Evolutionary conservation across 2,329 filamentous ascomycete genomes (phyloP), one percentile per base, ranked within the genome.

Genomic region (Fusarium buharicum): DNA sequence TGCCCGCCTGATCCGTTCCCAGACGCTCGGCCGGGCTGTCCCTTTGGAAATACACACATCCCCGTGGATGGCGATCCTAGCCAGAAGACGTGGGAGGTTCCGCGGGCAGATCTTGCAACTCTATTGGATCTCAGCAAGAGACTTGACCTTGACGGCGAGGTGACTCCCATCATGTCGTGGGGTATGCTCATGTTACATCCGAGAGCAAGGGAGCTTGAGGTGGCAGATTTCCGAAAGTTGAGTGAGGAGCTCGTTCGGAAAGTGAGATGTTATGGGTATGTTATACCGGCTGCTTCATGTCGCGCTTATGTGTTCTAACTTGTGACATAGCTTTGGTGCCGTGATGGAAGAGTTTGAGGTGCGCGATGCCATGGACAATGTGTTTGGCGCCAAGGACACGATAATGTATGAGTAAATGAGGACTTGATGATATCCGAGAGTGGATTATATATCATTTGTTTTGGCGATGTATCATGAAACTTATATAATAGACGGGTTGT

Each of bases 91-190:
- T 94, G 92, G 78, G 90, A 95, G 72, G 79, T 95, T 6, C 87
- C 84, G 56, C 91, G 90, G 73, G 85, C 84, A 33, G 92, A 95
- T 70, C 82, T 99, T 45, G 81, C 88, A 47, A 96, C 90, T 50
- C 81, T 98, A 50, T 84, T 97, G 58, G 90, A 96, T 72, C 83
- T 97, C 51, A 97, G 92, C 78, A 86, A 88, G 68, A 87, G 89
- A 68, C 82, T 97, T 22, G 89, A 95, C 68, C 86, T 95, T 3
- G 91, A 95, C 59, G 92, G 92, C 48, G 92, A 96, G 77, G 91
- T 98, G 70, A 98, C 94, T 16, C 95, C 95, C 0, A 91, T 97
- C 66, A 96, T 96, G 92, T 93, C 93, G 1, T 94, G 95, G 87
- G 90, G 92, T 45, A 90, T 91, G 77, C 84, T 98, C 45, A 80